phyloP scores from a whole-genome alignment of 2,329 filamentous ascomycete species.

The Cladosporium oxysporum region DNA sequence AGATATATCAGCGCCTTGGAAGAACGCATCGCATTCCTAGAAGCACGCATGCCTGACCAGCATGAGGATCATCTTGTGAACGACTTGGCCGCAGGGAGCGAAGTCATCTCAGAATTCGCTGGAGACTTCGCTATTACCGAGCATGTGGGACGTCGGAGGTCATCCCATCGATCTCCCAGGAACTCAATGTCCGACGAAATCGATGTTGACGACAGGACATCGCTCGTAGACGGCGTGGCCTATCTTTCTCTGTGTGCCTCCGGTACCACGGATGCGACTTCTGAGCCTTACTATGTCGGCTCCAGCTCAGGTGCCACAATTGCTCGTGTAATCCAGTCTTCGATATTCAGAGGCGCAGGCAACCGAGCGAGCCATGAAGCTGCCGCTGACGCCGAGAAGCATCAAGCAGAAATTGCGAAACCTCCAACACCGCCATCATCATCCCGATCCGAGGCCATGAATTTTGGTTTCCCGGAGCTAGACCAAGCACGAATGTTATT shows the following conservation, averaged over 20 bases:
- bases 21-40: conserved; percentile 18
- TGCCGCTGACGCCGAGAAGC: not conserved
- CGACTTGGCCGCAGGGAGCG: not conserved
- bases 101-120: not conserved
- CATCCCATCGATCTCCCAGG: not conserved
- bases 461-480: conserved; percentile 1
- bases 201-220: not conserved
- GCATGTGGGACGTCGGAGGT: not conserved
- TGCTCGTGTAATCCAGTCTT: conserved; percentile 15
- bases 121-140: not conserved
- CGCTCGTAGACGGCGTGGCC: conserved; percentile 18
- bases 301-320: conserved; percentile 18
- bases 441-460: not conserved
- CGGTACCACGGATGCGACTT: conserved; percentile 14
- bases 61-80: conserved; percentile 15
- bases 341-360: conserved; percentile 13
- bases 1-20: conserved; percentile 19
- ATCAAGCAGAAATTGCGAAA: not conserved
- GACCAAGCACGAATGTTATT: conserved; percentile 14
- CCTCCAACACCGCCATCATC: conserved; percentile 5
- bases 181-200: not conserved
- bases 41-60: conserved; percentile 16
- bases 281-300: conserved; percentile 18
- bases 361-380: not conserved
- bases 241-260: conserved; percentile 17